Percentiles rank a stretch among this genome's conserved stretches.
These are phyloP conservation scores for Termitomyces sp. DNA, from an alignment of 768 basidiomycete species.

Conservation along the genomic window DNA sequence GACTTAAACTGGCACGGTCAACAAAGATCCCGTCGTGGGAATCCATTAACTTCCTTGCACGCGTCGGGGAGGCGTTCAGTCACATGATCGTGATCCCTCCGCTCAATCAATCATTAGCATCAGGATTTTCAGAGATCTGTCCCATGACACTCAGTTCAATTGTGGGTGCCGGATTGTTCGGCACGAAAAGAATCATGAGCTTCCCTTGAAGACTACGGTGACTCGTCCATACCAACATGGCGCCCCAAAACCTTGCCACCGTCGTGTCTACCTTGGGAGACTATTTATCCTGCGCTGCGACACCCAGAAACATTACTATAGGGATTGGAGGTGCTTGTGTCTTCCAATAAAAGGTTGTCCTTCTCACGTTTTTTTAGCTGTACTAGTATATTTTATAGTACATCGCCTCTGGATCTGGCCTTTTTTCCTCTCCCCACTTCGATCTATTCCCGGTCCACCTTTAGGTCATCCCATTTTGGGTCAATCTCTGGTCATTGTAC, in stretches of 20 bases:
- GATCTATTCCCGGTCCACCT: conserved; percentile 26
- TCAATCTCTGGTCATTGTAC: conserved; percentile 9
- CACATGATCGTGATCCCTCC: conserved; percentile 36
- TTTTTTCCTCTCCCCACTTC: conserved; percentile 26
- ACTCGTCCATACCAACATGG: neutral
- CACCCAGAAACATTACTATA: neutral
- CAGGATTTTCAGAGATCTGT: neutral
- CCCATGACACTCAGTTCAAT: neutral
- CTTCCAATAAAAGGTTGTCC: neutral
- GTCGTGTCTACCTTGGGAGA: neutral
- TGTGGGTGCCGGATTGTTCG: neutral
- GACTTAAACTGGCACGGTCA: conserved; percentile 25
- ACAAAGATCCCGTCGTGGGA: conserved; percentile 42
- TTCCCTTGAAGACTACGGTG: neutral
- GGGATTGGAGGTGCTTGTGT: neutral
- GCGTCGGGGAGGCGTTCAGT: conserved; percentile 21
- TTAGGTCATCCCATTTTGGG: conserved; percentile 22
- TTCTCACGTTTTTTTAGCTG: conserved; percentile 3
- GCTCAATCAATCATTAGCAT: no score
- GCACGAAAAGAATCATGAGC: neutral
- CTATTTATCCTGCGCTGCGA: neutral
- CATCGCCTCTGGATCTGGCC: conserved; percentile 30
- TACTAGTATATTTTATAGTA: conserved; percentile 14
- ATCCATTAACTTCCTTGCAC: conserved; percentile 17
- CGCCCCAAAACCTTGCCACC: neutral